Evolutionary conservation across 495 filamentous ascomycete species (phyloP).

Genomic region (Neurospora sp.): DNA sequence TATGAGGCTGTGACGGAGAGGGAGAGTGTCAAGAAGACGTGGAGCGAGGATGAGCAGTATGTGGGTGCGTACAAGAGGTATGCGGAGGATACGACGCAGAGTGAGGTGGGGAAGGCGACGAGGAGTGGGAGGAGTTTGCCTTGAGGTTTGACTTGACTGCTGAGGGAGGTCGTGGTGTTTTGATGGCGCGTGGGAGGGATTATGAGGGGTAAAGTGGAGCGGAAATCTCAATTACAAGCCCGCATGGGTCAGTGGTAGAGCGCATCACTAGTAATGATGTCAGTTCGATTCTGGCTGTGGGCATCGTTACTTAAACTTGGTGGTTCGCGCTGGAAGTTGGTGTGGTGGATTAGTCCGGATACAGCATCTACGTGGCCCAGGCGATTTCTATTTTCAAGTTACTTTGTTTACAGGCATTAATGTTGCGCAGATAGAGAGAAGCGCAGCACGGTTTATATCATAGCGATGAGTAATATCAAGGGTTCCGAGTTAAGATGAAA

Average conservation of each 20-base stretch:
- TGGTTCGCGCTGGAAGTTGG: not conserved
- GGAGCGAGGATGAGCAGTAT: conserved; percentile 52
- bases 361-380: not conserved
- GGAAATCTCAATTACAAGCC: too few relatives aligned
- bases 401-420: too few relatives aligned
- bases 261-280: too few relatives aligned
- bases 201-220: too few relatives aligned
- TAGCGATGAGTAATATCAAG: not conserved
- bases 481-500: not conserved
- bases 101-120: conserved; percentile 58
- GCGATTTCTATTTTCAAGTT: too few relatives aligned
- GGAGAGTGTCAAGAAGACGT: conserved; percentile 50
- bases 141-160: conserved; percentile 12
- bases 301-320: too few relatives aligned
- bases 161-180: too few relatives aligned
- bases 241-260: too few relatives aligned
- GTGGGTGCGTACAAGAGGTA: conserved; percentile 57
- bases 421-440: not conserved
- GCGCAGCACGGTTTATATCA: not conserved
- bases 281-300: too few relatives aligned
- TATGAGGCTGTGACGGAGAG: conserved; percentile 41
- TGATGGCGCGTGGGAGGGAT: too few relatives aligned
- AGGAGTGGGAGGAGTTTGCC: conserved; percentile 52
- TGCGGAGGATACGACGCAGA: conserved; percentile 62
- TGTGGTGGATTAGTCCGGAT: not conserved